Base-by-base conservation (phyloP, 1,284 basidiomycete species). In the Ceratobasidium sp. region DNA sequence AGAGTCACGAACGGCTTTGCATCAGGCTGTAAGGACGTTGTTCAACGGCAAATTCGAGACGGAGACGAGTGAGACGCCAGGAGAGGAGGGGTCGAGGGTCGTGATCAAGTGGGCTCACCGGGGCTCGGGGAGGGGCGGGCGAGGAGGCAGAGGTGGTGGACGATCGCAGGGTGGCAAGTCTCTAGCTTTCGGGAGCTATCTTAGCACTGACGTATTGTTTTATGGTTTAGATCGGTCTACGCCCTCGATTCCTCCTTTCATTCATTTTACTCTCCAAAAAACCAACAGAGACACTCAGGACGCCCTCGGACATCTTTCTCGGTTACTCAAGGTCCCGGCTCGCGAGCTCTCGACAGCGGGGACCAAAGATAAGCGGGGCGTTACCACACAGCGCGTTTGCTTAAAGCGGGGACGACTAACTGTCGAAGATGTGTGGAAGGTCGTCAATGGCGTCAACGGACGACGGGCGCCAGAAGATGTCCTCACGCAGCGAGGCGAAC, bases 281-380 rank as follows among this genome's bases (percentile, higher is more conserved):
- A 95, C 96, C 19, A 99, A 98, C 79, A 90, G 98, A 56, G 98
- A 99, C 80, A 97, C 95, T 2, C 96, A 98, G 81, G 98, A 99
- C 80, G 95, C 95, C 0, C 88, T 99, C 27, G 86, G 88, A 0
- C 86, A 96, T 79, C 83, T 98, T 43, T 86, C 92, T 13, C 90
- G 94, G 14, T 87, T 89, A 53, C 85, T 99, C 31, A 90, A 92
- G 74, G 87, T 90, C 79, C 89, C 86, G 46, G 81, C 88, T 68
- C 94, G 91, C 81, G 94, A 97, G 78, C 85, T 99, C 2, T 89
- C 90, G 19, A 92, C 97, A 14, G 95, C 96, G 5, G 98, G 98
- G 0, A 99, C 98, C 2, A 99, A 99, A 81, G 98, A 99, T 83
- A 99, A 98, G 82, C 92, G 98, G 53, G 97, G 95, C 0, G 94